Conservation (phyloP, 129 eudicot genomes). For the Lactuca sativa region DNA sequence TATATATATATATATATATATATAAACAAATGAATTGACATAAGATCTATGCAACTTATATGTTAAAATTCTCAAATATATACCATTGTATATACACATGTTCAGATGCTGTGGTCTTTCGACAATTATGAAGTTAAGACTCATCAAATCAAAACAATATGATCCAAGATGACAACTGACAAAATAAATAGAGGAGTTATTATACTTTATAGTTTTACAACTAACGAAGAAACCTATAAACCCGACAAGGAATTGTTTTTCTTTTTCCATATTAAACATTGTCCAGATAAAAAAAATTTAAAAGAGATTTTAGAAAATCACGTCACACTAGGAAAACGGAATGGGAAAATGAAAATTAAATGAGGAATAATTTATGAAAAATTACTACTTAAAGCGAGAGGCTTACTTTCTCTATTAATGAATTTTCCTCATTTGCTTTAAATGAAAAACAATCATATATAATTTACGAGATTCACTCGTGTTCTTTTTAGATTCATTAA, state of each 20-base stretch:
- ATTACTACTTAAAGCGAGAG: not conserved
- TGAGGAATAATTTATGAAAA: not conserved
- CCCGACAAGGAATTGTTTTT: no score
- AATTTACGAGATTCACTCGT: no score
- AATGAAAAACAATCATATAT: no score
- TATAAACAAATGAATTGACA: not conserved
- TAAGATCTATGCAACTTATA: conserved; percentile 7
- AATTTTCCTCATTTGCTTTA: no score
- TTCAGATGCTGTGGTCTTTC: not conserved
- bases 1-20: not conserved
- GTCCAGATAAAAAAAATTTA: no score
- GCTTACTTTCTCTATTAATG: not conserved
- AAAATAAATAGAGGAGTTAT: not conserved
- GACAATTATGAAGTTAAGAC: not conserved
- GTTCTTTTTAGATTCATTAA: no score
- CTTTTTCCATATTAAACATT: not conserved
- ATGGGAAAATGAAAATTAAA: not conserved
- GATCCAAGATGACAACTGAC: not conserved
- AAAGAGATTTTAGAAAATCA: no score
- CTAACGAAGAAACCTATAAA: no score
- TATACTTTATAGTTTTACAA: no score
- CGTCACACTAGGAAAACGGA: not conserved
- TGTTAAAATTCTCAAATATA: conserved; percentile 8
- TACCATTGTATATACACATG: not conserved
- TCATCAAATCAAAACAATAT: conserved; percentile 1